phyloP scores from a whole-genome alignment of 495 filamentous ascomycete species.

The Penicillium paradoxum region DNA sequence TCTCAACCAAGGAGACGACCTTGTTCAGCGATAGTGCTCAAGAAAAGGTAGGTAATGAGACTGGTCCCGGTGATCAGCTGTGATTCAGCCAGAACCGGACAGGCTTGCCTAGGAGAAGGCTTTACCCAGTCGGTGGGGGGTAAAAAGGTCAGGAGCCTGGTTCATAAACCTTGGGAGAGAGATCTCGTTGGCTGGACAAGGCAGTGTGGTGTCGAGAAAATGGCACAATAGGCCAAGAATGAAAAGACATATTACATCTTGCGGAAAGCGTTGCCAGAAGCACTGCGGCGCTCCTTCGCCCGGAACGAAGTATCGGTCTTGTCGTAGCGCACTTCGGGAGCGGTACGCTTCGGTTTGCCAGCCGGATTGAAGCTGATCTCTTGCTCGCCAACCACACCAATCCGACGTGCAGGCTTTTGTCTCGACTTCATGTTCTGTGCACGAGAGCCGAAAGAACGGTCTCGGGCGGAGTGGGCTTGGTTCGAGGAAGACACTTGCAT shows the following conservation, averaged over 20 bases:
- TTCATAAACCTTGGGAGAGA: background rate
- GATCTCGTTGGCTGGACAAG: background rate
- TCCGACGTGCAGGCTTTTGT: constrained; percentile 39
- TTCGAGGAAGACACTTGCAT: constrained; percentile 55
- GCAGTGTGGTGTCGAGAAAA: background rate
- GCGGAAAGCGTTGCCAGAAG: constrained; percentile 50
- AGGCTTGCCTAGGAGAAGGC: background rate
- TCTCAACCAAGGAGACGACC: background rate
- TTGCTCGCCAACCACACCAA: constrained; percentile 71
- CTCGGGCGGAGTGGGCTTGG: constrained; percentile 37
- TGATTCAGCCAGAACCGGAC: background rate
- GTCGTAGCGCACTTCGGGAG: constrained; percentile 28
- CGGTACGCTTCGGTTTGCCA: constrained; percentile 46
- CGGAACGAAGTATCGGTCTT: constrained; percentile 26
- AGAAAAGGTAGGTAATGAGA: background rate
- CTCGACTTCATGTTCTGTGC: constrained; percentile 48
- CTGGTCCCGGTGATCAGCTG: background rate
- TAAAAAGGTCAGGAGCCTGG: background rate
- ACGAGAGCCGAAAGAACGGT: constrained; percentile 68
- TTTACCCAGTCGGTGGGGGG: background rate
- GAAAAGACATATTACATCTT: constrained; percentile 35
- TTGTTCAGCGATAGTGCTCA: background rate
- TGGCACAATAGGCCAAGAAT: background rate
- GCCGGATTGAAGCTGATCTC: constrained; percentile 79
- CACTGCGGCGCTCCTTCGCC: constrained; percentile 47